Percentiles rank a stretch among this genome's conserved stretches.
Evolutionary conservation across 805 yeast species (phyloP).

Genomic region (Dipodascopsis uninucleata): DNA sequence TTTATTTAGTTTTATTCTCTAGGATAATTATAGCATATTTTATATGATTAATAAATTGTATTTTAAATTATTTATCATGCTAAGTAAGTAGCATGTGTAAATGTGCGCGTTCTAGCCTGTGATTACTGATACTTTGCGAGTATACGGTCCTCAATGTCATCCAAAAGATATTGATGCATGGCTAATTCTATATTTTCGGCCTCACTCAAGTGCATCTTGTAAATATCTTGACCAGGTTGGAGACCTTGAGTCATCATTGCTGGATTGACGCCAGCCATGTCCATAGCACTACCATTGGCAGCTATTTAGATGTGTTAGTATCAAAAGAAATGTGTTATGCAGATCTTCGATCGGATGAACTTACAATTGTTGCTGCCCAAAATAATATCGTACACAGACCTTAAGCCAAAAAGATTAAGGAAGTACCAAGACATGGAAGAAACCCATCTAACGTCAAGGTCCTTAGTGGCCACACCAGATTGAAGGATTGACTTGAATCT

Average conservation of each 20-base stretch:
- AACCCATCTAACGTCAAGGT: constrained; percentile 87
- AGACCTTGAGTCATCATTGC: constrained; percentile 48
- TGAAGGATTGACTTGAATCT: constrained; percentile 92
- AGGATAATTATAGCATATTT: background rate
- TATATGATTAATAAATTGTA: no score
- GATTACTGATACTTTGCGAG: constrained; percentile 25
- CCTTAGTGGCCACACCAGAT: constrained; percentile 76
- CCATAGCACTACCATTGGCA: constrained; percentile 45
- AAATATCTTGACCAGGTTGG: constrained; percentile 50
- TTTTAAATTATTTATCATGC: no score
- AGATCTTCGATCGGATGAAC: constrained; percentile 1
- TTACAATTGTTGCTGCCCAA: constrained; percentile 45
- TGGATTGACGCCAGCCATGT: constrained; percentile 26
- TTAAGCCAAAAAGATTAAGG: constrained; percentile 77
- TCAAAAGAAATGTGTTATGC: background rate
- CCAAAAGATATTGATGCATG: constrained; percentile 53
- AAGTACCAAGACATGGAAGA: constrained; percentile 95
- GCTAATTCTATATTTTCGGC: constrained; percentile 71
- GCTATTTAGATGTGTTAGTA: constrained; percentile 20
- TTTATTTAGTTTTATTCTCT: background rate
- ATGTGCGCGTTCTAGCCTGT: no score
- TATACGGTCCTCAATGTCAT: constrained; percentile 58
- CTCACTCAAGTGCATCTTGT: constrained; percentile 60
- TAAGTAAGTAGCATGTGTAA: no score
- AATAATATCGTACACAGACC: constrained; percentile 69